Base-by-base conservation (phyloP, 805 yeast species). In the Candida parachauliodes region DNA sequence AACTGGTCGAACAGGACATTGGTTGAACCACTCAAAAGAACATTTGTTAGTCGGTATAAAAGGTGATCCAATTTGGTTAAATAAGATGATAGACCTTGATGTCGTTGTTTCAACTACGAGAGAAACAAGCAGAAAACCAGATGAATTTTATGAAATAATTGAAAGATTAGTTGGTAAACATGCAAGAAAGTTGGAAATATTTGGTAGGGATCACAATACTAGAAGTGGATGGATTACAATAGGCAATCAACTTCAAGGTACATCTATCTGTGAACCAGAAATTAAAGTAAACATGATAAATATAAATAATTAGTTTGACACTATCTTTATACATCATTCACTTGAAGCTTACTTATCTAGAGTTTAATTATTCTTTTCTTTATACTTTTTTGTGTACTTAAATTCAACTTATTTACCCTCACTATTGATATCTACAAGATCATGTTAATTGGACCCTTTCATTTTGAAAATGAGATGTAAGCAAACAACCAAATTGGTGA, bases 1-100 rank as follows among this genome's bases (percentile, higher is more conserved):
- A 42, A 91, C 98, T 0, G 98, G 98, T 1, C 67, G 97, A 46
- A 89, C 98, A 0, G 98, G 98, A 0, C 98, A 89, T 57, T 89
- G 98, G 98, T 68, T 89, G 37, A 89, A 89, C 54, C 98, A 89
- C 59, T 84, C 96, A 0, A 89, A 89, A 50, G 98, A 89, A 57
- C 97, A 89, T 55, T 65, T 88, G 30, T 60, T 89, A 4, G 84
- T 91, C 7, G 98, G 96, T 0, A 52, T 83, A 18, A 89, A 89
- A 51, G 97, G 96, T 0, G 55, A 76, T 28, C 88, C 94, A 0
- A 51, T 59, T 24, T 87, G 95, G 95, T 50, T 88, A 19, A 76
- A 74, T 40, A 63, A 69, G 37, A 69, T 75, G 21, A 57, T 84
- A 12, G 96, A 89, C 55, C 66, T 81, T 3, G 96, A 89, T 52